Percentiles rank a stretch among this genome's conserved stretches.
phyloP scores from a whole-genome alignment of 345 rosid species.

The Luvunga scandens region DNA sequence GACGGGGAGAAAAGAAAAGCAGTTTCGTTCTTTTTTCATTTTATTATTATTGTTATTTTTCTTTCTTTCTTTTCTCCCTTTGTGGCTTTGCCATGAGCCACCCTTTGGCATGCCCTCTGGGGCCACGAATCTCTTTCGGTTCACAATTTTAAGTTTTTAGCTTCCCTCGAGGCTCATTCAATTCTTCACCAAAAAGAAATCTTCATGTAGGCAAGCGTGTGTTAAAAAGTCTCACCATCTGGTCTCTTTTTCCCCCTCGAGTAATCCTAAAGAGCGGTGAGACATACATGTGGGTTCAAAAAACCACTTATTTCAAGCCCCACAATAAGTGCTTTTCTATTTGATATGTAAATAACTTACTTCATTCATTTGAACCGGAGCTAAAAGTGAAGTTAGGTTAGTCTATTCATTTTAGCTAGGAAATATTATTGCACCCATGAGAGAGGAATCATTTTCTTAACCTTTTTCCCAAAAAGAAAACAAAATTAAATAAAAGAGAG shows the following conservation, averaged over 20 bases:
- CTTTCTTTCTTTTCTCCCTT: background rate
- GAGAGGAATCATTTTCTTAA: constrained; percentile 16
- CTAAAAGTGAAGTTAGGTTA: background rate
- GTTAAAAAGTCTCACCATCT: background rate
- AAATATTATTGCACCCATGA: constrained; percentile 19
- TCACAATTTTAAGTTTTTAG: background rate
- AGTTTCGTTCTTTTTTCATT: background rate
- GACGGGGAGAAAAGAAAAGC: constrained; percentile 10
- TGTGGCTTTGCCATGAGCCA: background rate
- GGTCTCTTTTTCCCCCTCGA: background rate
- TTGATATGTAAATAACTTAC: background rate
- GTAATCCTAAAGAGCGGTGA: background rate
- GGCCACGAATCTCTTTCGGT: constrained; percentile 26
- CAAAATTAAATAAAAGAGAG: background rate
- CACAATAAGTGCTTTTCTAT: background rate
- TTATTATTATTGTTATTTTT: background rate
- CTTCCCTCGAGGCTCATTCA: constrained; percentile 10
- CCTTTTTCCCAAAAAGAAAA: background rate
- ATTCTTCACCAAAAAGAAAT: background rate
- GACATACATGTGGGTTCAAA: background rate
- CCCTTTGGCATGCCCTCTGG: constrained; percentile 7
- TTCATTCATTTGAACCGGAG: background rate
- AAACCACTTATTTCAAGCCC: constrained; percentile 10
- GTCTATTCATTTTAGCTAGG: background rate
- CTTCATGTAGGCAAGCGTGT: background rate